Base-by-base conservation (phyloP, 2,329 filamentous ascomycete genomes). In the Colletotrichum neosansevieriae region DNA sequence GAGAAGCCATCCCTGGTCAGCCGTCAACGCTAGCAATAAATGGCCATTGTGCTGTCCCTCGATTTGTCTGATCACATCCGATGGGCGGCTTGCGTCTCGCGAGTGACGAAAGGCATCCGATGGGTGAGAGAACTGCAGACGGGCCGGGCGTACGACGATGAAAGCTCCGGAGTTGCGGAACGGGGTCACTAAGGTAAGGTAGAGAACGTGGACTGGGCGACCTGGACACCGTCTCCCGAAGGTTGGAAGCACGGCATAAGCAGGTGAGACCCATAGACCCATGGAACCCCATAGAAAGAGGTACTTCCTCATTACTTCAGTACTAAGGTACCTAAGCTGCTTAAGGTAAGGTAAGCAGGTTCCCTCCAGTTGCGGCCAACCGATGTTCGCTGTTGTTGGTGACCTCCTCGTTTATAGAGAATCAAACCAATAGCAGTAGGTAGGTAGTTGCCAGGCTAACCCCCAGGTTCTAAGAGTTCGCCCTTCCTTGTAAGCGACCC, bases 101-200 rank as follows among this genome's bases (percentile, higher is more conserved):
- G 32, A 32, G 51, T 54, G 17, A 19, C 51, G 51, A n/a, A 40
- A 21, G 51, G 7, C 32, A n/a, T 32, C 34, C 32, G 51, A 40
- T 38, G 38, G 51, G 29, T 32, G 15, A 32, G 49, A 32, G 1
- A 17, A 32, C 10, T 17, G 42, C 15, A 13, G 17, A 21, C 17
- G n/a, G 29, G 17, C 21, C 24, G 51, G 32, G n/a, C 15, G 11
- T 29, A 34, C 42, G 58, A 42, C 15, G 45, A 51, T 61, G 47
- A 21, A 42, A 61, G 58, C 17, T 53, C 32, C 44, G 47, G 21
- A 53, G 36, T 53, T 61, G 47, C 58, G 47, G 58, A 21, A 61
- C 58, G 21, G 58, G 58, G 53, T 13, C 29, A 36, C 15, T 24
- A 49, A 29, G 21, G 21, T 50, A 50, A 50, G 45, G 49, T 51